Evolutionary conservation across 1,284 basidiomycete species (phyloP).

Genomic region (Trichosporon sp.): DNA sequence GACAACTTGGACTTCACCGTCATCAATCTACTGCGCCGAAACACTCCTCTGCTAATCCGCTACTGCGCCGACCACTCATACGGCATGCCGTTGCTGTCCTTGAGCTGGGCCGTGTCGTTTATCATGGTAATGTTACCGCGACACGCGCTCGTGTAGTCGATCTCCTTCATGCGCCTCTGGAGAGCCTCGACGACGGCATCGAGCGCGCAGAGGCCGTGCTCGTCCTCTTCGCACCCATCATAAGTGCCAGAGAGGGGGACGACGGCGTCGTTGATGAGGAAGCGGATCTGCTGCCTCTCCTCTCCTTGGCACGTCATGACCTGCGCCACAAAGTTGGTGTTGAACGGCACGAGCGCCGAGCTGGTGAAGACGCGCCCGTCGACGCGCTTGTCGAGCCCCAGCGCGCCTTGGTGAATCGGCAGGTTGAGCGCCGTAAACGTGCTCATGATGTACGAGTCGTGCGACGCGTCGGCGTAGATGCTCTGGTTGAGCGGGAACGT

Average conservation of each 20-base stretch:
- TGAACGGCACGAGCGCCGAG: background rate
- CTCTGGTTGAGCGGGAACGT: slow-evolving; percentile 18
- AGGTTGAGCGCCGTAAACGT: slow-evolving; percentile 13
- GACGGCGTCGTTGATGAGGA: slow-evolving; percentile 32
- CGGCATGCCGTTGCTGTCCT: background rate
- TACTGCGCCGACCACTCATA: too few species aligned
- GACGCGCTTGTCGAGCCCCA: slow-evolving; percentile 3
- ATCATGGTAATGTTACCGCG: background rate
- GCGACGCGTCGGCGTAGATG: slow-evolving; percentile 18
- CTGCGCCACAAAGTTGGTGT: background rate
- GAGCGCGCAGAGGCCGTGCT: slow-evolving; percentile 74
- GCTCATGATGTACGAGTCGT: slow-evolving; percentile 14
- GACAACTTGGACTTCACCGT: too few species aligned
- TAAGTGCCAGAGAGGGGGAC: slow-evolving; percentile 22
- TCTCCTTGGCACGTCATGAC: background rate
- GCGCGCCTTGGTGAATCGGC: background rate
- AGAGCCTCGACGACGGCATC: slow-evolving; percentile 66
- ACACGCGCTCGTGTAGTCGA: slow-evolving; percentile 72
- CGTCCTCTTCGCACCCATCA: slow-evolving; percentile 60
- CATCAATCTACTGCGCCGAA: too few species aligned
- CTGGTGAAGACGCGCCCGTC: slow-evolving; percentile 3
- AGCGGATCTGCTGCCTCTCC: slow-evolving; percentile 17
- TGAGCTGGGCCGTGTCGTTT: background rate
- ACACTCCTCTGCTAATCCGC: too few species aligned
- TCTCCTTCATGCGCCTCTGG: slow-evolving; percentile 60